phyloP scores from a whole-genome alignment of 306 rosid species.

The Ammopiptanthus mongolicus region DNA sequence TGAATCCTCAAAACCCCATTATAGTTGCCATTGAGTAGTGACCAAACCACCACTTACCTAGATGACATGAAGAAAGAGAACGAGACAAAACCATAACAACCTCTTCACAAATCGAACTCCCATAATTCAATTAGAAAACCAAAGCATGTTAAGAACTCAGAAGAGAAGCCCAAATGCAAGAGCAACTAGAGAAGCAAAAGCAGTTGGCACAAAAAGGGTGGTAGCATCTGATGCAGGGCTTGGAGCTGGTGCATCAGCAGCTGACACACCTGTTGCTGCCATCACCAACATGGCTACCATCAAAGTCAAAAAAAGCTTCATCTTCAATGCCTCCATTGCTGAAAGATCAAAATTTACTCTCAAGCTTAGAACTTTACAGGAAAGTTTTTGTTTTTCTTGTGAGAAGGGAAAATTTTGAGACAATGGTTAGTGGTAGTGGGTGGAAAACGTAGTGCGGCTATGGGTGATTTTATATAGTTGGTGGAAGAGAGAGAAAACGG shows the following conservation, averaged over 20 bases:
- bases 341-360: background rate
- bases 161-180: slow-evolving; percentile 37
- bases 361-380: background rate
- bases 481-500: slow-evolving; percentile 18
- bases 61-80: background rate
- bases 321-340: slow-evolving; percentile 41
- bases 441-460: background rate
- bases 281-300: slow-evolving; percentile 27
- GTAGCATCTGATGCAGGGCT: slow-evolving; percentile 50
- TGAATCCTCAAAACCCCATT: background rate
- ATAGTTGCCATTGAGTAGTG: background rate
- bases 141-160: background rate
- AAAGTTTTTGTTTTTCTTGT: background rate
- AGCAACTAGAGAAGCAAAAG: slow-evolving; percentile 37
- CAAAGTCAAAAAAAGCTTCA: slow-evolving; percentile 27
- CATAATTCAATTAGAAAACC: background rate
- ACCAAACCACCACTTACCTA: background rate
- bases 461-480: slow-evolving; percentile 25
- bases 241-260: slow-evolving; percentile 50
- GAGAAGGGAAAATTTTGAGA: background rate
- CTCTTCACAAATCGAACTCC: slow-evolving; percentile 19
- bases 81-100: slow-evolving; percentile 4
- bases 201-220: slow-evolving; percentile 25
- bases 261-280: slow-evolving; percentile 31
- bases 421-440: background rate